A percentile compares a stretch with the other conserved stretches of the same genome.
phyloP scores from a whole-genome alignment of 306 rosid species.

The Mucuna pruriens region DNA sequence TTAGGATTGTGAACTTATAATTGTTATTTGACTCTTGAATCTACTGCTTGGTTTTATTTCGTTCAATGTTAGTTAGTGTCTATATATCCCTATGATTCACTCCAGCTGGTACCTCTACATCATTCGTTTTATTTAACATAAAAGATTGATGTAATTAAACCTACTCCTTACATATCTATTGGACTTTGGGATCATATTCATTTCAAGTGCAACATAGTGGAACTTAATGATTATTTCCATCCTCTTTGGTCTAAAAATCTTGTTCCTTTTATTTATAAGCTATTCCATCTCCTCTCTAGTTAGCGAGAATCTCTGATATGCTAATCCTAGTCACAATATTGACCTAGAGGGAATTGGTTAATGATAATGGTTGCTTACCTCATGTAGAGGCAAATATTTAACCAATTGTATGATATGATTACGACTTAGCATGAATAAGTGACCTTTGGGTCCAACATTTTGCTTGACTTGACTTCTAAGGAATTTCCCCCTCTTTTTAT shows the following conservation, averaged over 20 bases:
- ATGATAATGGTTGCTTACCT: neutral
- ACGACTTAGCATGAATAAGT: neutral
- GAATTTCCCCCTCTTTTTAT: neutral
- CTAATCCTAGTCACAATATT: neutral
- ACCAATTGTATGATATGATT: neutral
- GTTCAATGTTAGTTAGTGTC: neutral
- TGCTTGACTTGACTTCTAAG: neutral
- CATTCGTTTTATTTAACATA: neutral
- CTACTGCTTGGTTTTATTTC: neutral
- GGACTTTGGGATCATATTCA: neutral
- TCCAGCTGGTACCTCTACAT: neutral
- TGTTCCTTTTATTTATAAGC: neutral
- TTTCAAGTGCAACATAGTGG: constrained; percentile 2
- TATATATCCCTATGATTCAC: neutral
- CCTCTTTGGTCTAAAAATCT: neutral
- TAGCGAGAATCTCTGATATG: neutral
- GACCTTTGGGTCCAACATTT: neutral
- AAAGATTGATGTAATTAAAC: neutral
- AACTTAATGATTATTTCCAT: neutral
- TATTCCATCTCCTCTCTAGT: neutral
- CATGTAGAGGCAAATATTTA: neutral
- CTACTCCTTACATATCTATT: neutral
- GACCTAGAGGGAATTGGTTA: neutral
- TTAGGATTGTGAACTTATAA: neutral
- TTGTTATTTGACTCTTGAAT: neutral